A percentile compares a stretch with the other conserved stretches of the same genome.
Conservation (phyloP, 2,329 filamentous ascomycete genomes). For the Alternaria brassicicola region DNA sequence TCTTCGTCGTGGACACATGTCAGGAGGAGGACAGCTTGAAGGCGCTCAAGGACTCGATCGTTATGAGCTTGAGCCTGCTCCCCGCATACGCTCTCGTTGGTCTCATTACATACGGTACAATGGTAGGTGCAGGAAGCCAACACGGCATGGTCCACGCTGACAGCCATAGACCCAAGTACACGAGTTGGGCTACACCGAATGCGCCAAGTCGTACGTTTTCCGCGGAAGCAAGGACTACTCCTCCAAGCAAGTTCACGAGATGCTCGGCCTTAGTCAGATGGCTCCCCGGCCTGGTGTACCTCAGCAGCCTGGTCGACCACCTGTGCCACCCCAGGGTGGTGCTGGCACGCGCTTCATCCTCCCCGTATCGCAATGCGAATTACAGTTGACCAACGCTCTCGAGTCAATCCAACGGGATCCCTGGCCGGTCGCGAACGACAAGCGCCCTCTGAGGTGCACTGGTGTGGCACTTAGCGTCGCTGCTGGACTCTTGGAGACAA, state of each 20-base stretch:
- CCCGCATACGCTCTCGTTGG: slow-evolving; percentile 83
- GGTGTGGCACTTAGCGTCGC: slow-evolving; percentile 97
- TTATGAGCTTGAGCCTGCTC: slow-evolving; percentile 82
- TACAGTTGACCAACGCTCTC: slow-evolving; percentile 93
- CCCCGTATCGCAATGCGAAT: slow-evolving; percentile 93
- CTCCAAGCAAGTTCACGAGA: slow-evolving; percentile 99
- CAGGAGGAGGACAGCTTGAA: slow-evolving; percentile 86
- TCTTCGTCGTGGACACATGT: slow-evolving; percentile 87
- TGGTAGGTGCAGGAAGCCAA: slow-evolving; percentile 61
- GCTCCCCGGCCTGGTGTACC: slow-evolving; percentile 72
- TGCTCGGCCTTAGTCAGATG: slow-evolving; percentile 82
- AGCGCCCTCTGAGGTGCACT: slow-evolving; percentile 87
- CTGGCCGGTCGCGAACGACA: slow-evolving; percentile 95
- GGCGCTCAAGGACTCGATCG: slow-evolving; percentile 82
- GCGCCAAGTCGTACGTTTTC: slow-evolving; percentile 98
- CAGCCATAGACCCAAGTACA: slow-evolving; percentile 80
- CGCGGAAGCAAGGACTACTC: slow-evolving; percentile 96
- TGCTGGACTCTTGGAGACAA: slow-evolving; percentile 87
- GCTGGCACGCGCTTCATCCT: slow-evolving; percentile 89
- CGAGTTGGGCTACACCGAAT: slow-evolving; percentile 97
- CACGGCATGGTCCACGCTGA: slow-evolving; percentile 18
- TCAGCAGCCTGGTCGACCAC: slow-evolving; percentile 75
- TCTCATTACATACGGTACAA: slow-evolving; percentile 88
- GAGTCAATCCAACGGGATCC: slow-evolving; percentile 96
- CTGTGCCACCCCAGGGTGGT: slow-evolving; percentile 68